Base-by-base conservation (phyloP, 306 rosid species). In the Coriaria nepalensis region DNA sequence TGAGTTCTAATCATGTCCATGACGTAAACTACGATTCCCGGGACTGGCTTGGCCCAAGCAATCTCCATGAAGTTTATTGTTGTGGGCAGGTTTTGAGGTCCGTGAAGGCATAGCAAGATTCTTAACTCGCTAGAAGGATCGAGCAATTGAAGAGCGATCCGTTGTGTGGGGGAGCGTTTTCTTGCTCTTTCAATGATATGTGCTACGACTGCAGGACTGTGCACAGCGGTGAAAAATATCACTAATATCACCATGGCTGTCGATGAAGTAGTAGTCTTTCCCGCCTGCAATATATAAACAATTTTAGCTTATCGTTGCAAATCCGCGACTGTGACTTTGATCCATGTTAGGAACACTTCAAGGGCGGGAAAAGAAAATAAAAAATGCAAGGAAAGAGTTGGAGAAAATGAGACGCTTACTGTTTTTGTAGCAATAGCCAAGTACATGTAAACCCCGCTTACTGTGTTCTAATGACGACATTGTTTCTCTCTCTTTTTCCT, bases 1-100 rank as follows among this genome's bases (percentile, higher is more conserved):
- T 85, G 62, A 85, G 86, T 56, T 85, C 95, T 33, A 90, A 90
- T 68, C 74, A 85, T 55, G 64, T 85, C 95, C 1, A 94, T 64
- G n/a, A 79, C 79, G 40, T 71, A 77, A 7, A 90, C 76, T 33
- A 73, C 46, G 7, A 79, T 67, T 14, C 87, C 92, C 0, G 92
- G 84, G 38, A 81, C 74, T 12, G 60, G 40, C 39, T 64, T 12
- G 40, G 94, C 92, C 13, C 86, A 58, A 11, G 92, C 68, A 47
- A 90, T 79, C 71, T 90, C 98, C 73, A 85, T 69, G 57, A 90
- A 69, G 82, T 85, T 90, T 29, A 85, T 65, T 59, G 73, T 56
- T 20, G 81, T 64, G 14, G 69, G 49, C 38, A 69, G 62, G 52
- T 82, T 79, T 4, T 77, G 78, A 12, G 71, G 78, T 47, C 95